Conservation (phyloP, 805 yeast genomes). For the Starmerella khaoyaiensis region DNA sequence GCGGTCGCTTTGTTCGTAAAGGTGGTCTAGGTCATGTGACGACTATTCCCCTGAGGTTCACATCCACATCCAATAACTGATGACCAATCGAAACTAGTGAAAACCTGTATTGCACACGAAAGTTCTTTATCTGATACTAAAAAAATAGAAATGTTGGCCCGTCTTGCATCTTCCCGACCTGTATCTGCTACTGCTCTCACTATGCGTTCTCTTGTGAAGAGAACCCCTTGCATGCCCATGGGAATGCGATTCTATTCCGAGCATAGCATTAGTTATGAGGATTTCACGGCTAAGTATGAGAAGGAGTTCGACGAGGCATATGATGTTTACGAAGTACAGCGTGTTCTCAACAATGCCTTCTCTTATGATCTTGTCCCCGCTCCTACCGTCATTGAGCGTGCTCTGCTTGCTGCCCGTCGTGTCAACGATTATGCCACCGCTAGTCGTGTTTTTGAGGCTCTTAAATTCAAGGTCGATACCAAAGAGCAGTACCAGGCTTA, state of each 20-base stretch:
- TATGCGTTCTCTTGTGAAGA: constrained; percentile 5
- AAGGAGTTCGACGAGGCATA: constrained; percentile 92
- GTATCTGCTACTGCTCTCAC: constrained; percentile 15
- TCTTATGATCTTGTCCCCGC: constrained; percentile 98
- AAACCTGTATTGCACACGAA: no score
- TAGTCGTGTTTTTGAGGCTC: constrained; percentile 90
- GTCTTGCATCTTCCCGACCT: constrained; percentile 13
- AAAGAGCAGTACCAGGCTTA: constrained; percentile 89
- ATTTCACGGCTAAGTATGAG: constrained; percentile 51
- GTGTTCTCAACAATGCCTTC: constrained; percentile 95
- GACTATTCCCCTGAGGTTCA: no score
- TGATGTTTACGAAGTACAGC: constrained; percentile 75
- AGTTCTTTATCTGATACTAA: no score
- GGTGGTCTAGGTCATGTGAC: no score
- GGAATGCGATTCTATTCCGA: constrained; percentile 17
- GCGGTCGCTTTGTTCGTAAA: no score
- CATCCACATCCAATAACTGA: no score
- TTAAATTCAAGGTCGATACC: constrained; percentile 91
- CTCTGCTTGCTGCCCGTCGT: constrained; percentile 95
- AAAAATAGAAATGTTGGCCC: constrained; percentile 11
- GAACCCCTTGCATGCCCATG: constrained; percentile 6
- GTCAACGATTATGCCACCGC: constrained; percentile 98
- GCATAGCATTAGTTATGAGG: constrained; percentile 21
- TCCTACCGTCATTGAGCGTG: constrained; percentile 89
- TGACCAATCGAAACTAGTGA: no score